Evolutionary conservation across 176 grass and related monocot species (phyloP).

Genomic region (Musa acuminata): DNA sequence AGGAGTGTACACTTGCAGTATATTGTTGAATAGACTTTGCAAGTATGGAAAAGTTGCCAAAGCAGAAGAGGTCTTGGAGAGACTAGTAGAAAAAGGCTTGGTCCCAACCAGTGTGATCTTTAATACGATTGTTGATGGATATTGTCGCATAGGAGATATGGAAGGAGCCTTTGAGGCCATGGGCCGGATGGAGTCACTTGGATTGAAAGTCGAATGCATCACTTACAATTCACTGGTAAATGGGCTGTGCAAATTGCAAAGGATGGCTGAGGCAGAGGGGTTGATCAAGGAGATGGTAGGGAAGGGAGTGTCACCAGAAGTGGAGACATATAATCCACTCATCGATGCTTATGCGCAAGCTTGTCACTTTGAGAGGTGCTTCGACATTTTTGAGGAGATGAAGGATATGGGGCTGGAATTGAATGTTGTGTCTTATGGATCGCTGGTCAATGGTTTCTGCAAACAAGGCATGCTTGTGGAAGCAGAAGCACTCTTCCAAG

Average conservation of each 20-base stretch:
- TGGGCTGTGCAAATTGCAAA: slow-evolving; percentile 40
- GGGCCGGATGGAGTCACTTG: slow-evolving; percentile 31
- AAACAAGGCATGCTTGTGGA: slow-evolving; percentile 44
- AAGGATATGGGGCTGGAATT: slow-evolving; percentile 33
- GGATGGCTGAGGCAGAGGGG: slow-evolving; percentile 33
- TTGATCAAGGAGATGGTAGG: slow-evolving; percentile 49
- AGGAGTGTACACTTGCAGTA: slow-evolving; percentile 44
- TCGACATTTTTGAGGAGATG: slow-evolving; percentile 37
- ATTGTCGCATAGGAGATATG: slow-evolving; percentile 38
- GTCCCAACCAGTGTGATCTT: slow-evolving; percentile 41
- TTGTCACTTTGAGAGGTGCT: slow-evolving; percentile 46
- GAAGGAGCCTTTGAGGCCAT: slow-evolving; percentile 34
- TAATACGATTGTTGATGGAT: slow-evolving; percentile 51
- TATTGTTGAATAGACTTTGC: slow-evolving; percentile 55
- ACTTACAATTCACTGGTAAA: slow-evolving; percentile 58
- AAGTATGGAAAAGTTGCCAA: slow-evolving; percentile 42
- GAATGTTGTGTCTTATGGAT: slow-evolving; percentile 48
- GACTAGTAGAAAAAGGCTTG: slow-evolving; percentile 28
- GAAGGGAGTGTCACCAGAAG: slow-evolving; percentile 23
- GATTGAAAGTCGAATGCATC: slow-evolving; percentile 36
- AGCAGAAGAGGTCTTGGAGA: slow-evolving; percentile 34
- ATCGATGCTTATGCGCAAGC: slow-evolving; percentile 40
- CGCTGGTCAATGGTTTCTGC: slow-evolving; percentile 60
- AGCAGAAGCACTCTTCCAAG: slow-evolving; percentile 49
- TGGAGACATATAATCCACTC: slow-evolving; percentile 42